Evolutionary conservation across 805 yeast species (phyloP).

Genomic region (Starmerella powellii): DNA sequence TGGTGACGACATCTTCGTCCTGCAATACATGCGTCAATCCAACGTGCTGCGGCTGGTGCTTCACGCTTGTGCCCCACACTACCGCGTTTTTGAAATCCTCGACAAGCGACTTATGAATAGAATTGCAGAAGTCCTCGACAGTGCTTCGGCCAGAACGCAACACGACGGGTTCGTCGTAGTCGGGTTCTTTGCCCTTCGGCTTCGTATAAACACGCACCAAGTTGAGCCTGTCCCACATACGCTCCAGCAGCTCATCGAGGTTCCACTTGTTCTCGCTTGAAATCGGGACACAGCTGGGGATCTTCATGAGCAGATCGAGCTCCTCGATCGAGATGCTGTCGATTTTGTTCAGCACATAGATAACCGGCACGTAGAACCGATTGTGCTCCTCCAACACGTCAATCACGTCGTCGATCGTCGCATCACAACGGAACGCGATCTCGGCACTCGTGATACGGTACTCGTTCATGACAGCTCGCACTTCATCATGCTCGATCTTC

Average conservation of each 20-base stretch:
- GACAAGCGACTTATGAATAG: conserved; percentile 86
- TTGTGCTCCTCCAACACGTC: conserved; percentile 84
- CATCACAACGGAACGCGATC: conserved; percentile 92
- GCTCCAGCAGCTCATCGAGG: conserved; percentile 81
- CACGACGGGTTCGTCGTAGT: conserved; percentile 89
- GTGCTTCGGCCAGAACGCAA: conserved; percentile 68
- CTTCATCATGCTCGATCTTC: conserved; percentile 82
- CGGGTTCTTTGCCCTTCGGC: conserved; percentile 91
- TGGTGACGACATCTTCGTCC: conserved; percentile 97
- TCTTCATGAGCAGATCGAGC: conserved; percentile 74
- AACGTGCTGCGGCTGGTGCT: conserved; percentile 95
- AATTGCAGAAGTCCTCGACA: conserved; percentile 91
- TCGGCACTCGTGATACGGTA: conserved; percentile 93
- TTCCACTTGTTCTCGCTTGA: conserved; percentile 96
- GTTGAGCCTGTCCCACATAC: conserved; percentile 89
- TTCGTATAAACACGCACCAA: conserved; percentile 93
- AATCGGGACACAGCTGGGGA: conserved; percentile 95
- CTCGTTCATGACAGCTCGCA: conserved; percentile 91
- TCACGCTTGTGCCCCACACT: conserved; percentile 83
- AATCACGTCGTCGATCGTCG: conserved; percentile 91
- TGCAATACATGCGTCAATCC: conserved; percentile 72
- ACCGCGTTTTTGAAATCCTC: conserved; percentile 88
- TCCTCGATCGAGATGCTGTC: conserved; percentile 92
- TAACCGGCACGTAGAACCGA: conserved; percentile 89
- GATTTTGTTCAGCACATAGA: conserved; percentile 88